Base-by-base conservation (phyloP, 1,284 basidiomycete species). In the Trametes hirsuta region DNA sequence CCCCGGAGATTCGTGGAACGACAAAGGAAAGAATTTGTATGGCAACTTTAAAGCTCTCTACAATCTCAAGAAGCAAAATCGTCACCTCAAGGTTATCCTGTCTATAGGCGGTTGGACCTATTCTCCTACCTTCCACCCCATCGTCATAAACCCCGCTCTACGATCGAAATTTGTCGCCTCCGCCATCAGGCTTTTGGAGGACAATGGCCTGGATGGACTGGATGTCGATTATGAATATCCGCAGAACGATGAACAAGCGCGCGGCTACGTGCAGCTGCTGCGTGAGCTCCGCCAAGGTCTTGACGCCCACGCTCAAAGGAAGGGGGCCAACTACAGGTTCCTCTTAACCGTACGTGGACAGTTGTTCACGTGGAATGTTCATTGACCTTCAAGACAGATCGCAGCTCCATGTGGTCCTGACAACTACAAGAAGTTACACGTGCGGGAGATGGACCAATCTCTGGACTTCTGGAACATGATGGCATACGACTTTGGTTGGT, bases 381-480 rank as follows among this genome's bases (percentile, higher is more conserved):
- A 48, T 40, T 58, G 15, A 63, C 10, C 42, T 35, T 55, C 36
- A 30, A 41, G 35, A 58, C 42, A 94, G 91, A 90, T 96, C 58
- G 94, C 94, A 44, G 94, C 94, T 0, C 96, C 97, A 1, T 97
- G 95, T 74, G 97, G 97, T n/a, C 82, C 88, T 6, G 84, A 91
- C 61, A 87, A 97, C 69, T 94, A 94, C 76, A 79, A 88, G 72
- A 88, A 88, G 64, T 80, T 98, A 6, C 81, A 87, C 58, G 81
- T 95, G 40, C 76, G 73, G 22, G 93, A 92, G 62, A 98, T 99
- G 96, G 91, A 97, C 72, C 81, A 81, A 61, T 85, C 80, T 61
- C 86, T 99, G 25, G 93, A 95, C 69, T 95, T 97, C 72, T 98
- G 95, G 96, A 98, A 98, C 74, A 78, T 99, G 74, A 99, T 99